Evolutionary conservation across 208 protist species (phyloP).

Genomic region (Leishmania tropica): DNA sequence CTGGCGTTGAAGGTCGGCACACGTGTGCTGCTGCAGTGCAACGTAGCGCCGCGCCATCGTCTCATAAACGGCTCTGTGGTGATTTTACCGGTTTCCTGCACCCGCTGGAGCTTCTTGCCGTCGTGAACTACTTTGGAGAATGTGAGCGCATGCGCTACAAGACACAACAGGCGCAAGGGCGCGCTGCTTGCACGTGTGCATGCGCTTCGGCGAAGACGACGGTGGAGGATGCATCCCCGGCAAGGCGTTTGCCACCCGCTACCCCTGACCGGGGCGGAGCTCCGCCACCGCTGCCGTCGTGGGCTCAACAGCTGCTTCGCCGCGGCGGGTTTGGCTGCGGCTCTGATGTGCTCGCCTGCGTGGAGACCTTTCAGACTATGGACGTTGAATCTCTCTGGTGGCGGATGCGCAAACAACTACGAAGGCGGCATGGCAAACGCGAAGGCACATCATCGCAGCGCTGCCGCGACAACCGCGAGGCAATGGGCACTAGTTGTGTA

Average conservation of each 20-base stretch:
- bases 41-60: conserved; percentile 55
- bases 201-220: no score
- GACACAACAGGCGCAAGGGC: no score
- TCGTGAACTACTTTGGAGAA: conserved; percentile 37
- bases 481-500: no score
- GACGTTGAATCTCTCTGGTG: conserved; percentile 39
- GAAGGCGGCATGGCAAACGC: not conserved
- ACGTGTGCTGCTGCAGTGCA: conserved; percentile 71
- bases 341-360: conserved; percentile 53
- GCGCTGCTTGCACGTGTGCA: no score
- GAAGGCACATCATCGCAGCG: no score
- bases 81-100: conserved; percentile 78
- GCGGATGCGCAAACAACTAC: conserved; percentile 23
- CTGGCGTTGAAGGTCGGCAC: conserved; percentile 74
- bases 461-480: not conserved
- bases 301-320: conserved; percentile 31
- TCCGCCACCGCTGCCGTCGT: conserved; percentile 15
- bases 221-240: no score
- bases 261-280: no score
- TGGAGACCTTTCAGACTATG: conserved; percentile 41
- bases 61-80: conserved; percentile 83
- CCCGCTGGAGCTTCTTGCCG: conserved; percentile 62
- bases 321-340: conserved; percentile 53
- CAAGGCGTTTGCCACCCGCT: no score
- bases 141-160: conserved; percentile 11